These are phyloP conservation scores for Starmerella lactis-condensi DNA, from an alignment of 805 yeast genomes.

Conservation along the genomic window DNA sequence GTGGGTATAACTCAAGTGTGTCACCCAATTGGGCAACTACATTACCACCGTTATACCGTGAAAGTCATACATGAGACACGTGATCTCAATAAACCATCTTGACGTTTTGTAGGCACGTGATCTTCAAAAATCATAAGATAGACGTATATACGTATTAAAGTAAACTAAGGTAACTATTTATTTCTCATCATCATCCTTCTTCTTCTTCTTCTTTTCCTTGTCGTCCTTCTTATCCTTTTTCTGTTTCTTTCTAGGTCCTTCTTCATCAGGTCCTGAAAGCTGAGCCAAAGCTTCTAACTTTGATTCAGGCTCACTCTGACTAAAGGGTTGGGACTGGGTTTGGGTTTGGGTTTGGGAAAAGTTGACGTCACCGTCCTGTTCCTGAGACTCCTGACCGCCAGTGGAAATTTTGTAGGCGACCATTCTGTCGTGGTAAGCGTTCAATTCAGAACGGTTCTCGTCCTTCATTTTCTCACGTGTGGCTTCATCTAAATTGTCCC, in stretches of 20 bases:
- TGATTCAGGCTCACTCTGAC: neutral
- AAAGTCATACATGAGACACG: no score
- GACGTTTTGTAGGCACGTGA: no score
- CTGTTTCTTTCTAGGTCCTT: conserved; percentile 9
- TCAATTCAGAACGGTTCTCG: conserved; percentile 29
- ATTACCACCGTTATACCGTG: no score
- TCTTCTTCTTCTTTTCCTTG: conserved; percentile 35
- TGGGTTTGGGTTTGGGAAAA: neutral
- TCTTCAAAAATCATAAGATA: no score
- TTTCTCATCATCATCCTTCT: conserved; percentile 23
- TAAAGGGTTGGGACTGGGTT: neutral
- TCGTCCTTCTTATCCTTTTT: conserved; percentile 27
- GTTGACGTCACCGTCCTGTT: neutral
- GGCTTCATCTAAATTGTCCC: conserved; percentile 53
- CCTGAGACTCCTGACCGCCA: neutral
- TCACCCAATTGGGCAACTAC: no score
- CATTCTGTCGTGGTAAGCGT: conserved; percentile 29
- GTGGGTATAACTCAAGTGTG: conserved; percentile 29
- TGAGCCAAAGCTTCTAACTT: neutral
- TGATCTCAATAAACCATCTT: no score
- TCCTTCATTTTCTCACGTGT: conserved; percentile 58
- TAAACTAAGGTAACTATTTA: neutral
- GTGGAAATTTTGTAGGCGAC: conserved; percentile 29
- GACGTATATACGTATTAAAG: no score
- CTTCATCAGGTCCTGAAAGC: neutral